phyloP scores from a whole-genome alignment of 2,329 filamentous ascomycete species.

The Hypoxylon sp. region DNA sequence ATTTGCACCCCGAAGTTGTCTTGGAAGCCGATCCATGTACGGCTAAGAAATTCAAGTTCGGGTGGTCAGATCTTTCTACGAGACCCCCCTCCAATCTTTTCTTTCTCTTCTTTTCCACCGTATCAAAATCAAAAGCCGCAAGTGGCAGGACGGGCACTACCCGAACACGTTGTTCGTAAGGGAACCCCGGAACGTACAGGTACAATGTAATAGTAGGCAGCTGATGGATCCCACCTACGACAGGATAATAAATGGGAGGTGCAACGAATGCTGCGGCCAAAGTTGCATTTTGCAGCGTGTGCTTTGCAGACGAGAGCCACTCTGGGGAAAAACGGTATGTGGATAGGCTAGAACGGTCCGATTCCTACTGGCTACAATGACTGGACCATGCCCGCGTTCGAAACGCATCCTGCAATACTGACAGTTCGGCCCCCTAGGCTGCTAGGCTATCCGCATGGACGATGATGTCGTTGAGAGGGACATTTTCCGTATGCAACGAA shows the following conservation, averaged over 20 bases:
- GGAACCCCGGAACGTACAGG: constrained; percentile 37
- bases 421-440: constrained; percentile 35
- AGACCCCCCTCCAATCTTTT: constrained; percentile 19
- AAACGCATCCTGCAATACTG: constrained; percentile 43
- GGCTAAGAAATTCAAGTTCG: constrained; percentile 37
- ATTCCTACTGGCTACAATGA: constrained; percentile 44
- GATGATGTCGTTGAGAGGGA: constrained; percentile 38
- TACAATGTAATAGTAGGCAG: constrained; percentile 36
- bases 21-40: constrained; percentile 44
- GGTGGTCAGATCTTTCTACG: constrained; percentile 41
- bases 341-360: constrained; percentile 44
- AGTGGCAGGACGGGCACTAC: constrained; percentile 18
- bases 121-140: constrained; percentile 27
- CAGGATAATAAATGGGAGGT: constrained; percentile 36
- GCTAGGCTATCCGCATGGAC: constrained; percentile 25
- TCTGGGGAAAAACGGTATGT: constrained; percentile 46
- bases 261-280: constrained; percentile 36
- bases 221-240: constrained; percentile 51
- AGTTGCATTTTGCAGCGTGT: constrained; percentile 43
- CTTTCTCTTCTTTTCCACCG: constrained; percentile 3
- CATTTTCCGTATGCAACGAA: constrained; percentile 26
- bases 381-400: constrained; percentile 30
- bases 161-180: constrained; percentile 36
- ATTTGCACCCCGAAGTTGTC: constrained; percentile 30
- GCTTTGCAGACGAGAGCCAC: constrained; percentile 43